Conservation (phyloP, 2,329 filamentous ascomycete genomes). For the Pseudocercospora ulei region DNA sequence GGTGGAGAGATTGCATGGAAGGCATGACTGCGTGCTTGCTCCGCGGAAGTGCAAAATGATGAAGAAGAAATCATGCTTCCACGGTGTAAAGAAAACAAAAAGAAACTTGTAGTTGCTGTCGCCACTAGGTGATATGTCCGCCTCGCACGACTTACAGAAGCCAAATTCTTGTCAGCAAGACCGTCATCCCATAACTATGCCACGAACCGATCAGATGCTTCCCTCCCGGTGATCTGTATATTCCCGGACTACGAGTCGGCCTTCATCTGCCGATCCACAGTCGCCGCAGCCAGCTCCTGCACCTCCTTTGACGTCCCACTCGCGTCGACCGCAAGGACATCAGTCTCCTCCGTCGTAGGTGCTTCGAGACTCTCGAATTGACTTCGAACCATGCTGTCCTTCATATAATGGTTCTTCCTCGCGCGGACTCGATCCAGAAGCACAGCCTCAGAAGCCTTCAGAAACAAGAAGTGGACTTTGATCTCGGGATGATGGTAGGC, state of each 20-base stretch:
- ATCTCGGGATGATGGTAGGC: constrained; percentile 40
- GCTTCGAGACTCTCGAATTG: constrained; percentile 83
- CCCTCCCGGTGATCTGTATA: neutral
- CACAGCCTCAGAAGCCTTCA: constrained; percentile 65
- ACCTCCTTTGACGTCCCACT: constrained; percentile 38
- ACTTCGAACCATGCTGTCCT: constrained; percentile 85
- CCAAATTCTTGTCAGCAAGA: neutral
- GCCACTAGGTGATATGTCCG: too few species aligned
- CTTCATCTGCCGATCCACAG: constrained; percentile 35
- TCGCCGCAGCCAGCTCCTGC: constrained; percentile 34
- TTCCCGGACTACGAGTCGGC: constrained; percentile 9
- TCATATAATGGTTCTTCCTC: constrained; percentile 87
- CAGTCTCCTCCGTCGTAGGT: constrained; percentile 50
- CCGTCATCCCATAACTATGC: neutral
- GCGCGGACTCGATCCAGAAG: constrained; percentile 64
- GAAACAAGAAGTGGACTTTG: constrained; percentile 78
- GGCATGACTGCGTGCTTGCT: too few species aligned
- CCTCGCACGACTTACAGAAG: too few species aligned
- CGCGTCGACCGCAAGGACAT: constrained; percentile 42
- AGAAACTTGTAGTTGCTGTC: too few species aligned
- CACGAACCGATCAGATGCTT: neutral
- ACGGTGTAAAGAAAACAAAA: too few species aligned
- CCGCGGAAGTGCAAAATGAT: neutral
- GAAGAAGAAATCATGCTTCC: too few species aligned
- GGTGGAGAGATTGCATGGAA: too few species aligned